Evolutionary conservation across 192 early-diverging fungal genomes (phyloP).

Genomic region (Gaertneriomyces semiglobifer): DNA sequence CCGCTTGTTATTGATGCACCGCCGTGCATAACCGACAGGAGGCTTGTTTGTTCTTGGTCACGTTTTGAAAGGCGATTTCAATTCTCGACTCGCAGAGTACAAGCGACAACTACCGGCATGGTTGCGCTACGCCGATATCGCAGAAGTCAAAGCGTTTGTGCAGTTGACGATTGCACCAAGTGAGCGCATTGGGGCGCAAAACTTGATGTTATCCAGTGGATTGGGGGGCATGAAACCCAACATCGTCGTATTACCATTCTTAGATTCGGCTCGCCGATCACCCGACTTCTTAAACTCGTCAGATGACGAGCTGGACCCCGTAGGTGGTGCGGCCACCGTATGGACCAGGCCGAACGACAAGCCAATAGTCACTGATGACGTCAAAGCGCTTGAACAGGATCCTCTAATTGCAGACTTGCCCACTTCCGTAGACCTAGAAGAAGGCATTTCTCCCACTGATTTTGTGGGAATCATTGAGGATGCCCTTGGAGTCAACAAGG

Average conservation of each 20-base stretch:
- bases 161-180: conserved; percentile 12
- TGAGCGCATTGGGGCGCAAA: conserved; percentile 24
- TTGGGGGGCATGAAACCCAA: conserved; percentile 29
- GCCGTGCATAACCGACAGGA: not conserved
- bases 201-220: conserved; percentile 12
- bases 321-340: not conserved
- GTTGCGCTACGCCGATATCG: conserved; percentile 24
- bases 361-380: not conserved
- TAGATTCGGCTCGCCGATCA: conserved; percentile 5
- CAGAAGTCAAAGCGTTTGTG: conserved; percentile 26
- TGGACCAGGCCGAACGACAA: not conserved
- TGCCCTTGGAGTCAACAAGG: conserved; percentile 62
- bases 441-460: conserved; percentile 47
- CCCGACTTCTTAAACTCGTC: conserved; percentile 8
- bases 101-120: conserved; percentile 23
- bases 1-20: not conserved
- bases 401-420: conserved; percentile 16
- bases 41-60: conserved; percentile 17
- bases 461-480: conserved; percentile 74
- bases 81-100: conserved; percentile 10
- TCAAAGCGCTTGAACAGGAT: conserved; percentile 17
- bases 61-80: conserved; percentile 22
- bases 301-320: not conserved
- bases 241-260: conserved; percentile 3
- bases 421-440: conserved; percentile 19